These are phyloP conservation scores for Xylariaceae sp. DNA, from an alignment of 2,329 filamentous ascomycete species.

Conservation along the genomic window DNA sequence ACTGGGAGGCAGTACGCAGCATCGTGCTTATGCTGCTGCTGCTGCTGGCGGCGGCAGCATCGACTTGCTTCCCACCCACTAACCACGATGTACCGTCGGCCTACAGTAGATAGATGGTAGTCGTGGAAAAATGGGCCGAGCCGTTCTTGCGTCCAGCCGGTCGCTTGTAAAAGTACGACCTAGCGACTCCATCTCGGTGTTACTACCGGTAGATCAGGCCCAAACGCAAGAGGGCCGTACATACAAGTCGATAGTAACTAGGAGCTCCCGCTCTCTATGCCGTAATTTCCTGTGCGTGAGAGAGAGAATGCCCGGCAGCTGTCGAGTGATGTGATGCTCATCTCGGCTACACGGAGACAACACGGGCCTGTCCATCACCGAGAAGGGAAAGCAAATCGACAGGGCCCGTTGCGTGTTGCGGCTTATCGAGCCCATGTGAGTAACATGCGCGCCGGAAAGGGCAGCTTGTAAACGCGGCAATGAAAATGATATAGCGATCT, in stretches of 20 bases:
- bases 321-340: slow-evolving; percentile 20
- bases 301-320: slow-evolving; percentile 11
- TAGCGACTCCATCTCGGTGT: slow-evolving; percentile 15
- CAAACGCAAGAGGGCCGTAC: slow-evolving; percentile 5
- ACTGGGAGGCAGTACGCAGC: no score
- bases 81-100: slow-evolving; percentile 9
- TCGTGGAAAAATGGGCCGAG: slow-evolving; percentile 13
- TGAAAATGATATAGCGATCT: background rate
- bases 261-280: background rate
- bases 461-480: slow-evolving; percentile 20
- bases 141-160: slow-evolving; percentile 19
- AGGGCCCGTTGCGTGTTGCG: background rate
- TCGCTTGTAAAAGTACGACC: slow-evolving; percentile 11
- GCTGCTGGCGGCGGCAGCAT: slow-evolving; percentile 16
- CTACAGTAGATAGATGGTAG: background rate
- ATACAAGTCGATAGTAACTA: background rate
- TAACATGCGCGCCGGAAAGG: slow-evolving; percentile 11
- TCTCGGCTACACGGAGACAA: slow-evolving; percentile 23
- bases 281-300: slow-evolving; percentile 10
- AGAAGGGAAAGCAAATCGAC: slow-evolving; percentile 17
- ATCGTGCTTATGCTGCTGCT: slow-evolving; percentile 11
- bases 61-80: slow-evolving; percentile 16
- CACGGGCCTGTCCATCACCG: slow-evolving; percentile 16
- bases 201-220: slow-evolving; percentile 15
- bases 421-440: background rate